Conservation (phyloP, 495 filamentous ascomycete genomes). For the Penicillium subrubescens region DNA sequence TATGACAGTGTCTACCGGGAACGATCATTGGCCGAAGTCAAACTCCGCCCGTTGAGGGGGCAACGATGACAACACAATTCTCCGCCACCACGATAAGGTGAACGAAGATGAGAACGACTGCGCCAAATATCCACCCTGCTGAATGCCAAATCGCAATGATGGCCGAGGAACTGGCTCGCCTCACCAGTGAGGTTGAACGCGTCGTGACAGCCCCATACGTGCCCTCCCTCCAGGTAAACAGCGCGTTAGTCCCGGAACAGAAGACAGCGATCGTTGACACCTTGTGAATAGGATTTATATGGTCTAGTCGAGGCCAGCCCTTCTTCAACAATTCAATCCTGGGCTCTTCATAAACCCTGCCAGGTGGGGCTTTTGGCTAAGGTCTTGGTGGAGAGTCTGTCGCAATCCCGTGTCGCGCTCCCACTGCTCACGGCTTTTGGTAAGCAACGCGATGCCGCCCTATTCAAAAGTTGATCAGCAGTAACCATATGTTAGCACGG, state of each 20-base stretch:
- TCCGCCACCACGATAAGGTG: not conserved
- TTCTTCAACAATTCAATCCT: conserved; percentile 27
- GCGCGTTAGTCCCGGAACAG: not conserved
- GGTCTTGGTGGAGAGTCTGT: conserved; percentile 47
- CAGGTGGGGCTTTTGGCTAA: conserved; percentile 44
- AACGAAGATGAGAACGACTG: not conserved
- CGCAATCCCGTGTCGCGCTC: conserved; percentile 43
- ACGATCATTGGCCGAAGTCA: not conserved
- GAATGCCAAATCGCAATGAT: conserved; percentile 10
- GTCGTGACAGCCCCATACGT: conserved; percentile 45
- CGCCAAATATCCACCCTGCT: not conserved
- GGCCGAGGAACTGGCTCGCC: conserved; percentile 13
- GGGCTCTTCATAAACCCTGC: conserved; percentile 50
- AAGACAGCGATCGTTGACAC: conserved; percentile 3
- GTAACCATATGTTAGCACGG: conserved; percentile 28
- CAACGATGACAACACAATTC: conserved; percentile 34
- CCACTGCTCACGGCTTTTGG: conserved; percentile 43
- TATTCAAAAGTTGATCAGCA: not conserved
- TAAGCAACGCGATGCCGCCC: conserved; percentile 20
- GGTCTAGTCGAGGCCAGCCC: conserved; percentile 25
- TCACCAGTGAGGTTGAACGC: conserved; percentile 43
- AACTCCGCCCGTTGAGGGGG: conserved; percentile 33
- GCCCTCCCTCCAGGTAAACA: conserved; percentile 43
- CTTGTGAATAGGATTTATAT: conserved; percentile 40
- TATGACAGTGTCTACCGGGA: not conserved